phyloP scores from a whole-genome alignment of 1,139 yeast species.

The Magnusiomyces sp. region DNA sequence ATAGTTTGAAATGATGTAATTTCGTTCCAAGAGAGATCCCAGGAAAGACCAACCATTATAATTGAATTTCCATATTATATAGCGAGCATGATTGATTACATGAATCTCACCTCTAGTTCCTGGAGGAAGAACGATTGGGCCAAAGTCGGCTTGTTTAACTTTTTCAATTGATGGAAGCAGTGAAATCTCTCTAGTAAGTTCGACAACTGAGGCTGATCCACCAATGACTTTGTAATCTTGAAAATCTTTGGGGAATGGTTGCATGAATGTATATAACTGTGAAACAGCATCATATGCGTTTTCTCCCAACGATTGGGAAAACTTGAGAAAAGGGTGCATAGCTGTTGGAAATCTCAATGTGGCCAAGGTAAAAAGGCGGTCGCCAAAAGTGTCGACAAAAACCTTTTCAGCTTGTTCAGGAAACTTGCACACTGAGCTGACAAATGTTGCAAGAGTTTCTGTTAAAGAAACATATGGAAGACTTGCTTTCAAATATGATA shows the following conservation, averaged over 20 bases:
- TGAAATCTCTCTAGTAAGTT: constrained; percentile 34
- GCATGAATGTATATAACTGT: constrained; percentile 53
- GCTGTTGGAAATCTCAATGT: constrained; percentile 72
- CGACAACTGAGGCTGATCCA: constrained; percentile 32
- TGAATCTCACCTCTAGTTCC: constrained; percentile 67
- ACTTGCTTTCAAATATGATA: constrained; percentile 50
- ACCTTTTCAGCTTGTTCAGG: constrained; percentile 54
- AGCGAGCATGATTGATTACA: constrained; percentile 22
- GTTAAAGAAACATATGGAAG: constrained; percentile 57
- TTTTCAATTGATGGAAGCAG: constrained; percentile 34
- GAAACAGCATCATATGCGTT: constrained; percentile 57
- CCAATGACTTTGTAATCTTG: constrained; percentile 29
- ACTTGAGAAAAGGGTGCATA: constrained; percentile 50
- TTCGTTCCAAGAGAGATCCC: constrained; percentile 66
- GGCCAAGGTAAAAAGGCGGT: constrained; percentile 48
- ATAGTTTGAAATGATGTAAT: constrained; percentile 21
- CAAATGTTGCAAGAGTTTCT: constrained; percentile 42
- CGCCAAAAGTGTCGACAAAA: constrained; percentile 47
- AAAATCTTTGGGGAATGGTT: constrained; percentile 30
- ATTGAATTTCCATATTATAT: constrained; percentile 62
- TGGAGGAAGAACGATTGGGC: constrained; percentile 32
- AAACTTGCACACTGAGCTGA: constrained; percentile 41
- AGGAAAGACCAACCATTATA: constrained; percentile 84
- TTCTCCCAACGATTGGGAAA: constrained; percentile 52
- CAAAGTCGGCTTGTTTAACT: background rate